phyloP scores from a whole-genome alignment of 164 flowering plant species.

The Cinnamomum micranthum region DNA sequence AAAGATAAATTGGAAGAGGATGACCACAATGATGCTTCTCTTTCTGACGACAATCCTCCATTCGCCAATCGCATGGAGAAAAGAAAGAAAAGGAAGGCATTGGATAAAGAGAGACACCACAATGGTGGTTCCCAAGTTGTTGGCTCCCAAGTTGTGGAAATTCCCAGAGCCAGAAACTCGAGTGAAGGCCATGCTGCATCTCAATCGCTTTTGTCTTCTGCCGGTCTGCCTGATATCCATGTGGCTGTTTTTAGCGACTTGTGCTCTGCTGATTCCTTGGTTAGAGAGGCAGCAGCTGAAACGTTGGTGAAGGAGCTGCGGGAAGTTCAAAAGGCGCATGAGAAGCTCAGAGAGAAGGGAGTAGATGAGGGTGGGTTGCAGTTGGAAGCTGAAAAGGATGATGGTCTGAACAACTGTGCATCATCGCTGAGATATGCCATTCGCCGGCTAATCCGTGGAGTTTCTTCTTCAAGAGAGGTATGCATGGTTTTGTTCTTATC shows the following conservation, averaged over 20 bases:
- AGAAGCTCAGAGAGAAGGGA: slow-evolving; percentile 39
- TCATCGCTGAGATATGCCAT: slow-evolving; percentile 83
- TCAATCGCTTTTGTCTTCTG: slow-evolving; percentile 10
- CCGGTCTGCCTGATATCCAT: slow-evolving; percentile 57
- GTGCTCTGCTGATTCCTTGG: slow-evolving; percentile 41
- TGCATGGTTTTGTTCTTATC: neutral
- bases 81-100: slow-evolving; percentile 61
- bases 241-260: slow-evolving; percentile 68
- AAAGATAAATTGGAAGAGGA: slow-evolving; percentile 27
- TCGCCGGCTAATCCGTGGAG: slow-evolving; percentile 92
- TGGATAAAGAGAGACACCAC: slow-evolving; percentile 54
- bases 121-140: slow-evolving; percentile 11
- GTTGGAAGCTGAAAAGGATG: slow-evolving; percentile 87
- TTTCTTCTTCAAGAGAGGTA: slow-evolving; percentile 96
- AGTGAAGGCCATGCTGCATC: slow-evolving; percentile 8
- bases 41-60: neutral
- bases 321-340: slow-evolving; percentile 67
- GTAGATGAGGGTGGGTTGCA: slow-evolving; percentile 31
- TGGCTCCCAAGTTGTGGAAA: slow-evolving; percentile 15
- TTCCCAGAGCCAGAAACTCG: slow-evolving; percentile 7
- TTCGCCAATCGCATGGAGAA: slow-evolving; percentile 76
- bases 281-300: slow-evolving; percentile 70
- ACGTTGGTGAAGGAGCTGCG: slow-evolving; percentile 51
- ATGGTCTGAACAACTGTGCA: slow-evolving; percentile 75
- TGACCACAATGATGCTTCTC: slow-evolving; percentile 10